A percentile compares a stretch with the other conserved stretches of the same genome.
Evolutionary conservation across 2,329 filamentous ascomycete genomes (phyloP).

Genomic region (Epichloe typhina): DNA sequence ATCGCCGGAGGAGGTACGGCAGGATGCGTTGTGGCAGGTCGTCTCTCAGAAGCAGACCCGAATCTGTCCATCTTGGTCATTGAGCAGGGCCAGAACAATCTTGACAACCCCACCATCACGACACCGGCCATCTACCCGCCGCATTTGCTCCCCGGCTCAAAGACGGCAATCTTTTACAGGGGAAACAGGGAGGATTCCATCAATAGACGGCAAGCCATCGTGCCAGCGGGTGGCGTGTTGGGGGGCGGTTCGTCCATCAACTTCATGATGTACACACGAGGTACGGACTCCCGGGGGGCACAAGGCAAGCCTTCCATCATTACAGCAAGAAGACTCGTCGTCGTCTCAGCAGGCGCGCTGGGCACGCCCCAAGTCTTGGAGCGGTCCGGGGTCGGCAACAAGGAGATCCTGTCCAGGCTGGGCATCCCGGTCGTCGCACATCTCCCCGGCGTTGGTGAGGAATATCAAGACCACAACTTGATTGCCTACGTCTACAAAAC

Average conservation of each 20-base stretch:
- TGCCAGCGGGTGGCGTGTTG: conserved; percentile 15
- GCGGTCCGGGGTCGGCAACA: conserved; percentile 46
- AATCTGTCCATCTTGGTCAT: conserved; percentile 15
- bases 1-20: conserved; percentile 15
- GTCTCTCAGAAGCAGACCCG: conserved; percentile 14
- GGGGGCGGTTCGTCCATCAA: conserved; percentile 23
- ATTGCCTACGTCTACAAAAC: conserved; percentile 36
- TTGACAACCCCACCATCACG: conserved; percentile 13
- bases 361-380: conserved; percentile 45
- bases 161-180: conserved; percentile 12
- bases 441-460: conserved; percentile 37
- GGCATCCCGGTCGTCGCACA: conserved; percentile 33
- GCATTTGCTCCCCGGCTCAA: conserved; percentile 11
- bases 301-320: conserved; percentile 9
- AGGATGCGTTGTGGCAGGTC: conserved; percentile 14
- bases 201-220: conserved; percentile 11
- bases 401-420: conserved; percentile 31
- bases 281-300: background rate
- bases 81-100: conserved; percentile 16
- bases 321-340: conserved; percentile 17
- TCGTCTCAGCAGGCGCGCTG: conserved; percentile 31
- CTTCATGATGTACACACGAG: conserved; percentile 19
- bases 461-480: conserved; percentile 44
- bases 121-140: conserved; percentile 11
- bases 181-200: conserved; percentile 12